Evolutionary conservation across 768 basidiomycete genomes (phyloP).

Genomic region (Tulasnella sp.): DNA sequence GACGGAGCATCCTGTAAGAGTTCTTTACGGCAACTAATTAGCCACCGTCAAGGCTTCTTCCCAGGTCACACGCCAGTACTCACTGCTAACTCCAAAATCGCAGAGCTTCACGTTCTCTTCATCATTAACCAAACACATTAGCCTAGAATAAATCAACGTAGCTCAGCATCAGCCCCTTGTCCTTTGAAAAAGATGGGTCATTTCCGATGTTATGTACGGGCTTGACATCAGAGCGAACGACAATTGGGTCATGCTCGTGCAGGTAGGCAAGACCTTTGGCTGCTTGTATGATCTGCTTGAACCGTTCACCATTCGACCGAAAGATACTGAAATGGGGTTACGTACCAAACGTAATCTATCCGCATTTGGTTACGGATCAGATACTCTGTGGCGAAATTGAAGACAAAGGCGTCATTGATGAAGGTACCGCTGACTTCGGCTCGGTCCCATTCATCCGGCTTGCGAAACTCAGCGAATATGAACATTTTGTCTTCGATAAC

Average conservation of each 20-base stretch:
- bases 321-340: neutral
- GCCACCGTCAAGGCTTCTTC: neutral
- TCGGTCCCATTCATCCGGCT: neutral
- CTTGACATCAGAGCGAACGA: slow-evolving; percentile 24
- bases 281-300: slow-evolving; percentile 13
- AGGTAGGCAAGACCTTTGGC: slow-evolving; percentile 22
- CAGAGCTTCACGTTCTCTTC: slow-evolving; percentile 6
- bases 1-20: slow-evolving; percentile 1
- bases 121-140: slow-evolving; percentile 9
- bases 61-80: neutral
- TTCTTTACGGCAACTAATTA: neutral
- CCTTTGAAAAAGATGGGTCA: neutral
- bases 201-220: slow-evolving; percentile 11
- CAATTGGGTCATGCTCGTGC: slow-evolving; percentile 18
- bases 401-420: neutral
- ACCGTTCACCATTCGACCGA: neutral
- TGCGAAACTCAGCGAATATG: neutral
- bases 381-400: neutral
- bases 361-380: neutral
- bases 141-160: neutral
- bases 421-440: neutral
- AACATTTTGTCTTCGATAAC: neutral
- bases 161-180: neutral
- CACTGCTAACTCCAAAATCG: slow-evolving; percentile 13
- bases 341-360: neutral